Percentiles rank a stretch among this genome's conserved stretches.
Evolutionary conservation across 352 stramenopile species (phyloP).

Genomic region (Pythium aquatile): DNA sequence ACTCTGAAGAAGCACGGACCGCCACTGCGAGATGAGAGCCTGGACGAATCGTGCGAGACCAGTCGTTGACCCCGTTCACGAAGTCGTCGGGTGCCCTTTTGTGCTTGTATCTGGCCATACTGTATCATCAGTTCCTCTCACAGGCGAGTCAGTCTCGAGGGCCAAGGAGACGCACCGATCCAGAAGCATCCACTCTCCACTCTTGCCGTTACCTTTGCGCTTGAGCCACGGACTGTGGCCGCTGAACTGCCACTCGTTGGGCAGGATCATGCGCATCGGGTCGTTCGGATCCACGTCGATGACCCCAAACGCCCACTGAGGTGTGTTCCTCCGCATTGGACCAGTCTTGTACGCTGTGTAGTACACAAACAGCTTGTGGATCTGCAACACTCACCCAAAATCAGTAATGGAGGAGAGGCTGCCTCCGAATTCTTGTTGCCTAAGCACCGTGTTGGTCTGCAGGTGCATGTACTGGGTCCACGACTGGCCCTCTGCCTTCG

Average conservation of each 20-base stretch:
- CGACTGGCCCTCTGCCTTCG: slow-evolving; percentile 43
- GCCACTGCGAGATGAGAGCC: slow-evolving; percentile 60
- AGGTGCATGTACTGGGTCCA: slow-evolving; percentile 72
- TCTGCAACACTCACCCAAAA: slow-evolving; percentile 18
- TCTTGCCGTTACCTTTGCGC: slow-evolving; percentile 63
- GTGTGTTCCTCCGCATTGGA: slow-evolving; percentile 53
- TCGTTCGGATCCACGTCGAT: slow-evolving; percentile 78
- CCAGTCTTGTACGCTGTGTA: slow-evolving; percentile 84
- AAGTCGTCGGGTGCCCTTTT: slow-evolving; percentile 50
- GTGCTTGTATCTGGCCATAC: slow-evolving; percentile 36
- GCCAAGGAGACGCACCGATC: slow-evolving; percentile 28
- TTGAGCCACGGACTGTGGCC: slow-evolving; percentile 61
- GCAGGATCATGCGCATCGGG: slow-evolving; percentile 51
- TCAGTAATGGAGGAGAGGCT: not conserved
- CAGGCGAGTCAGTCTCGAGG: not conserved
- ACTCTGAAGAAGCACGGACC: slow-evolving; percentile 33
- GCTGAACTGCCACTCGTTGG: slow-evolving; percentile 77
- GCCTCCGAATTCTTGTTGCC: no score
- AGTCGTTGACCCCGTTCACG: slow-evolving; percentile 52
- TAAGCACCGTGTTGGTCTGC: slow-evolving; percentile 66
- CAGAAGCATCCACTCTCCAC: slow-evolving; percentile 66
- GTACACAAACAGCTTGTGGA: slow-evolving; percentile 77
- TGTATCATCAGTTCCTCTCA: not conserved
- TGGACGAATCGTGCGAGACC: slow-evolving; percentile 47
- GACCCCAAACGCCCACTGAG: slow-evolving; percentile 72